phyloP scores from a whole-genome alignment of 1,139 yeast species.

The Yamadazyma diddensiae region DNA sequence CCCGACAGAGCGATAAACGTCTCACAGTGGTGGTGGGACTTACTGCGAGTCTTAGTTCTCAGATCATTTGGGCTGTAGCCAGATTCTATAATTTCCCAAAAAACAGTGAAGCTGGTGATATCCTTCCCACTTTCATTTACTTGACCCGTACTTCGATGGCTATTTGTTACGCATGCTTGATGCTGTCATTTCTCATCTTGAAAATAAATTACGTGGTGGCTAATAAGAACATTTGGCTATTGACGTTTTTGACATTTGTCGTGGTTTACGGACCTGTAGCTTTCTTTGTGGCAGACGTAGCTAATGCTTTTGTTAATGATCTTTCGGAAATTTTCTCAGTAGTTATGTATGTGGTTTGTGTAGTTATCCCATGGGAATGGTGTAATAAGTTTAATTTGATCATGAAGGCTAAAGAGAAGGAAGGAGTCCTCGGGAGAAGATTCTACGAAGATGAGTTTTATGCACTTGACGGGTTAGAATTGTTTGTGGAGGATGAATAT shows the following conservation, averaged over 20 bases:
- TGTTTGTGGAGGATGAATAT: conserved; percentile 32
- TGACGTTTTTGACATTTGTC: conserved; percentile 58
- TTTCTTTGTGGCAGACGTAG: conserved; percentile 74
- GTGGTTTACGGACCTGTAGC: conserved; percentile 66
- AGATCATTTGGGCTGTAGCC: conserved; percentile 68
- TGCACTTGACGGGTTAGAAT: conserved; percentile 42
- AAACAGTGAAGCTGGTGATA: conserved; percentile 49
- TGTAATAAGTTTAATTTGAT: conserved; percentile 63
- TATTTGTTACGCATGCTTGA: conserved; percentile 66
- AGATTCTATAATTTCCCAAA: conserved; percentile 40
- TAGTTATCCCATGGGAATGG: conserved; percentile 88
- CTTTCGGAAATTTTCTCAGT: conserved; percentile 73
- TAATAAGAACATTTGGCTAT: conserved; percentile 45
- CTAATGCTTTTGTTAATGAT: conserved; percentile 67
- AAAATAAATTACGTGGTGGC: conserved; percentile 57
- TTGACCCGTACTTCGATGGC: conserved; percentile 74
- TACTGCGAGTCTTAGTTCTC: conserved; percentile 53
- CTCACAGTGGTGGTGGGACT: conserved; percentile 63
- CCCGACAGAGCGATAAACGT: conserved; percentile 68
- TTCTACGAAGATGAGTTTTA: conserved; percentile 68
- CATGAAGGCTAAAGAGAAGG: conserved; percentile 66
- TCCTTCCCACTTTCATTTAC: conserved; percentile 77
- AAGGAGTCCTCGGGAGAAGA: conserved; percentile 77
- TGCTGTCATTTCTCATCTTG: conserved; percentile 56
- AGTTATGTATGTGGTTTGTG: conserved; percentile 68